phyloP scores from a whole-genome alignment of 2,329 filamentous ascomycete genomes.

The Apiospora arundinis region DNA sequence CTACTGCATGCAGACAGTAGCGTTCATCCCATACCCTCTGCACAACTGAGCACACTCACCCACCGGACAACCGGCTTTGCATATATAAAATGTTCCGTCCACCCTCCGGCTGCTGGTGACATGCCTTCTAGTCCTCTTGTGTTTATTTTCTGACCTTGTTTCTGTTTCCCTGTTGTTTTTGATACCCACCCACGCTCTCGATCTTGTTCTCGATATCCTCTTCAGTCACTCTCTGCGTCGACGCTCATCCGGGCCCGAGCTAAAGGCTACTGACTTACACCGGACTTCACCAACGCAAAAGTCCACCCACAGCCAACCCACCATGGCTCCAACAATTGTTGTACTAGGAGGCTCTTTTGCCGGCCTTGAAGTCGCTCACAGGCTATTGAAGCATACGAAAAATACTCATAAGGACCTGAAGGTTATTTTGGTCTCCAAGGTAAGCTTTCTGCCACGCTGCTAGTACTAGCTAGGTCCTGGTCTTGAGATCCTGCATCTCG shows the following conservation, averaged over 20 bases:
- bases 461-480: background rate
- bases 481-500: background rate
- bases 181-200: background rate
- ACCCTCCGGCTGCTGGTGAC: background rate
- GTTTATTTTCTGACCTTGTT: background rate
- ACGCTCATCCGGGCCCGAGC: background rate
- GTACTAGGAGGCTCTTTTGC: conserved; percentile 61
- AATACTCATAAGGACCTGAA: conserved; percentile 53
- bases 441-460: conserved; percentile 35
- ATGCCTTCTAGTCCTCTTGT: background rate
- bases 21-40: background rate
- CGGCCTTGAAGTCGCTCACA: conserved; percentile 60
- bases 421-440: conserved; percentile 63
- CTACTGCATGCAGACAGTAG: conserved; percentile 6
- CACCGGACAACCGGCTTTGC: conserved; percentile 9
- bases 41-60: background rate
- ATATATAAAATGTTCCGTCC: background rate
- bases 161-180: background rate
- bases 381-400: conserved; percentile 58
- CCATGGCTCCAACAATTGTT: conserved; percentile 59
- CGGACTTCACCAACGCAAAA: conserved; percentile 18
- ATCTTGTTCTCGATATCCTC: background rate
- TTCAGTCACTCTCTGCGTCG: background rate
- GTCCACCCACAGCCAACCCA: conserved; percentile 1
- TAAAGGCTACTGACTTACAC: background rate